A percentile compares a stretch with the other conserved stretches of the same genome.
Evolutionary conservation across 257 asterid genomes (phyloP).

Genomic region (Solanum neorickii): DNA sequence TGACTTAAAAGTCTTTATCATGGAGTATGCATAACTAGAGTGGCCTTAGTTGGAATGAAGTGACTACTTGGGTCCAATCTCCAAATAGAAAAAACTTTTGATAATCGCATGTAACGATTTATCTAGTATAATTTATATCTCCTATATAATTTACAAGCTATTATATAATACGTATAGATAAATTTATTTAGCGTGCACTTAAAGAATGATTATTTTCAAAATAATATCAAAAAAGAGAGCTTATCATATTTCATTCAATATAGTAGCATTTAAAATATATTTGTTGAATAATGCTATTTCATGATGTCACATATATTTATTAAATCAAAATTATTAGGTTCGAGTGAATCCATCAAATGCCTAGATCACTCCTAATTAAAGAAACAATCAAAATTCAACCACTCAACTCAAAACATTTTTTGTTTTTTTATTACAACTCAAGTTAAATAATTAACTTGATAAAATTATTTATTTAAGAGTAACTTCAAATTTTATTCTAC

Average conservation of each 20-base stretch:
- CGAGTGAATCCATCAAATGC: too few species aligned
- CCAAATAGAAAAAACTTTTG: background rate
- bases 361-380: too few species aligned
- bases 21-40: background rate
- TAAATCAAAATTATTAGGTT: too few species aligned
- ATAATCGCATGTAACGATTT: background rate
- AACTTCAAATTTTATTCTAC: background rate
- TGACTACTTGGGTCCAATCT: background rate
- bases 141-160: background rate
- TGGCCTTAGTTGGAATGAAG: background rate
- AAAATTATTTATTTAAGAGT: background rate
- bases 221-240: background rate
- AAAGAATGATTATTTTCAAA: fast-evolving
- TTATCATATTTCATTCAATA: background rate
- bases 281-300: background rate
- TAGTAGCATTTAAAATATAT: background rate
- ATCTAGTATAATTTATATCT: background rate
- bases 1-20: background rate
- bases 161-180: too few species aligned
- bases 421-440: background rate
- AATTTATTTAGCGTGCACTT: background rate
- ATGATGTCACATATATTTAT: too few species aligned
- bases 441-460: background rate
- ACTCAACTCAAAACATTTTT: background rate
- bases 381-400: background rate